These are phyloP conservation scores for Paracoccidioides lutzii DNA, from an alignment of 2,329 filamentous ascomycete genomes.

Conservation along the genomic window DNA sequence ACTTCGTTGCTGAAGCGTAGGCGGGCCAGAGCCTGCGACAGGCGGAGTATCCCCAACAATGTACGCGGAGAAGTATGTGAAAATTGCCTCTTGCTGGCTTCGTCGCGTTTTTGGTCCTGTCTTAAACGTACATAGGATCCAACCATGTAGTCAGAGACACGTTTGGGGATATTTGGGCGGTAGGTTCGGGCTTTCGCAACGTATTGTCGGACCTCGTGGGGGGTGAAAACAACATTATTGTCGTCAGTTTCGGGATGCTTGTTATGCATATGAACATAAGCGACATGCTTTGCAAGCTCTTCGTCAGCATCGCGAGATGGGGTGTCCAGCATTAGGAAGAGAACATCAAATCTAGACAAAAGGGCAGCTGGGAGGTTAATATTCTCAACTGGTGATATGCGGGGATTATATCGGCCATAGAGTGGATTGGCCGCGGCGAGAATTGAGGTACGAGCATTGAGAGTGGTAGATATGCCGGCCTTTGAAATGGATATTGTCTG, in stretches of 20 bases:
- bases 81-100: slow-evolving; percentile 83
- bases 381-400: slow-evolving; percentile 93
- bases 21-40: slow-evolving; percentile 85
- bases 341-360: slow-evolving; percentile 89
- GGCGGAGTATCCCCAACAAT: slow-evolving; percentile 78
- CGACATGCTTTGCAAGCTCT: slow-evolving; percentile 87
- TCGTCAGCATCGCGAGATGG: slow-evolving; percentile 81
- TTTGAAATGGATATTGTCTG: slow-evolving; percentile 77
- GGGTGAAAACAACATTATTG: slow-evolving; percentile 66
- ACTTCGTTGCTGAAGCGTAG: slow-evolving; percentile 79
- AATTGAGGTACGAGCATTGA: slow-evolving; percentile 93
- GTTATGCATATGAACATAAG: slow-evolving; percentile 94
- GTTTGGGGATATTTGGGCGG: slow-evolving; percentile 71
- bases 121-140: slow-evolving; percentile 93
- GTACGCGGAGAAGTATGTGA: slow-evolving; percentile 90
- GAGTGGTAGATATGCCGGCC: slow-evolving; percentile 88
- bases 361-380: slow-evolving; percentile 98
- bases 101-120: slow-evolving; percentile 80
- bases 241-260: slow-evolving; percentile 68
- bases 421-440: slow-evolving; percentile 92
- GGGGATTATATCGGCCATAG: slow-evolving; percentile 95
- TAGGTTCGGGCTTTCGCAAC: slow-evolving; percentile 84
- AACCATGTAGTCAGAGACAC: slow-evolving; percentile 89
- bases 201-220: slow-evolving; percentile 89
- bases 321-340: slow-evolving; percentile 94